Evolutionary conservation across 139 green algal species (phyloP).

Genomic region (Picochlorum sp.): DNA sequence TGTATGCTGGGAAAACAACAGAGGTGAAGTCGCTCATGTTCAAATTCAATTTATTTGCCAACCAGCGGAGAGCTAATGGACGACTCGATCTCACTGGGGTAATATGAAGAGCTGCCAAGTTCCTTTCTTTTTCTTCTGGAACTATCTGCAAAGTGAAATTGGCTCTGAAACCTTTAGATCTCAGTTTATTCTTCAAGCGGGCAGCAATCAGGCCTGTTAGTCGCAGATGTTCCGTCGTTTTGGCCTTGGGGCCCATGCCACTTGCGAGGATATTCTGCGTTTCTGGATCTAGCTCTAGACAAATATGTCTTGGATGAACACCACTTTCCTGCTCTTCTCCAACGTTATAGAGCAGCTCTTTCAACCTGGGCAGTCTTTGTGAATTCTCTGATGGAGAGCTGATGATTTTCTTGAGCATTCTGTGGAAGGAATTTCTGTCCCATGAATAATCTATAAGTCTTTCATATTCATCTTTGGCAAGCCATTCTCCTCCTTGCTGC

Average conservation of each 20-base stretch:
- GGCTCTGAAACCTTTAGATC: conserved; percentile 39
- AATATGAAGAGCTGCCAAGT: conserved; percentile 56
- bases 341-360: conserved; percentile 38
- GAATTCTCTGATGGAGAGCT: conserved; percentile 12
- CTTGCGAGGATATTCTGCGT: conserved; percentile 17
- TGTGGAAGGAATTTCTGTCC: conserved; percentile 33
- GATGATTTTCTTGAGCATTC: conserved; percentile 43
- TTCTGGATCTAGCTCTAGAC: conserved; percentile 29
- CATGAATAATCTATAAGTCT: conserved; percentile 43
- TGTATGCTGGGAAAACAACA: conserved; percentile 21
- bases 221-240: neutral
- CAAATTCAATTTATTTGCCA: conserved; percentile 42
- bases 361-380: conserved; percentile 23
- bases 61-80: conserved; percentile 65
- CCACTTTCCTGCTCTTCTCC: conserved; percentile 11
- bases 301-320: conserved; percentile 37
- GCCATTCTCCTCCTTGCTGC: conserved; percentile 18
- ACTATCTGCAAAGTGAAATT: conserved; percentile 41
- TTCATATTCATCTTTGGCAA: conserved; percentile 49
- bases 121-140: conserved; percentile 9
- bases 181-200: conserved; percentile 32
- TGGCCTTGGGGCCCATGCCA: conserved; percentile 26
- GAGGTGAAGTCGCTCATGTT: conserved; percentile 39
- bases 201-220: conserved; percentile 22
- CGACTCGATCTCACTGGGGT: conserved; percentile 65